Percentiles rank a stretch among this genome's conserved stretches.
phyloP scores from a whole-genome alignment of 2,329 filamentous ascomycete species.

The Phyllosticta citriasiana region DNA sequence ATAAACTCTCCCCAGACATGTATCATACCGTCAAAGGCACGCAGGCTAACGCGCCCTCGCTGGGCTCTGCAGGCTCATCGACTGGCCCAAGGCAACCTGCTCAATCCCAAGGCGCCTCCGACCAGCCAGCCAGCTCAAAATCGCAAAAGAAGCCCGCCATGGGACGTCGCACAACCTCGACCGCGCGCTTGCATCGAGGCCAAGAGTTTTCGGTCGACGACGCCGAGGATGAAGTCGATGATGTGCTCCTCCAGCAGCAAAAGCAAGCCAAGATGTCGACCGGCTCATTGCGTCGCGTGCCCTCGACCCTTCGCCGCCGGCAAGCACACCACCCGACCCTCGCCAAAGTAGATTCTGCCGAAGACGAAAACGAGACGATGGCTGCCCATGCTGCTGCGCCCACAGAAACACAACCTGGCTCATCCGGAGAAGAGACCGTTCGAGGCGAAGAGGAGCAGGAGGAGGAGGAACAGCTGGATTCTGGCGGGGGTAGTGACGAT shows the following conservation, averaged over 20 bases:
- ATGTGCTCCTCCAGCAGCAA: slow-evolving; percentile 41
- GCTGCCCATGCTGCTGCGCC: not conserved
- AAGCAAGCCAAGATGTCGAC: slow-evolving; percentile 22
- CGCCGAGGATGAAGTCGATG: slow-evolving; percentile 68
- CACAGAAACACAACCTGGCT: slow-evolving; percentile 19
- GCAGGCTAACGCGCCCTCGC: not conserved
- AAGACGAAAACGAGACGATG: slow-evolving; percentile 25
- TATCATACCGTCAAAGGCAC: not conserved
- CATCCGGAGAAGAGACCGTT: slow-evolving; percentile 30
- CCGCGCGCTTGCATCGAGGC: slow-evolving; percentile 64
- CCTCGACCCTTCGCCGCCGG: slow-evolving; percentile 43
- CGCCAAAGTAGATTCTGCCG: slow-evolving; percentile 35
- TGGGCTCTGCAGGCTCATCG: not conserved
- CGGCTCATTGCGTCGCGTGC: slow-evolving; percentile 37
- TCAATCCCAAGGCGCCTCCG: not conserved
- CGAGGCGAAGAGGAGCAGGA: slow-evolving; percentile 30
- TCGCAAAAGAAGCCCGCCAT: slow-evolving; percentile 36
- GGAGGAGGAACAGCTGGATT: slow-evolving; percentile 19
- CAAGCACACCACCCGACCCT: slow-evolving; percentile 37
- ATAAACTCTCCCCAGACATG: slow-evolving; percentile 1
- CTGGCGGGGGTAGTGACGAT: slow-evolving; percentile 34
- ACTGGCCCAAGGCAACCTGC: not conserved
- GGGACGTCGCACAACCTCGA: slow-evolving; percentile 64
- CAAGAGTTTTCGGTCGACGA: slow-evolving; percentile 89
- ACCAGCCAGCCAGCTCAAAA: not conserved